These are phyloP conservation scores for Gymnopilus junonius DNA, from an alignment of 768 basidiomycete genomes.

Conservation along the genomic window DNA sequence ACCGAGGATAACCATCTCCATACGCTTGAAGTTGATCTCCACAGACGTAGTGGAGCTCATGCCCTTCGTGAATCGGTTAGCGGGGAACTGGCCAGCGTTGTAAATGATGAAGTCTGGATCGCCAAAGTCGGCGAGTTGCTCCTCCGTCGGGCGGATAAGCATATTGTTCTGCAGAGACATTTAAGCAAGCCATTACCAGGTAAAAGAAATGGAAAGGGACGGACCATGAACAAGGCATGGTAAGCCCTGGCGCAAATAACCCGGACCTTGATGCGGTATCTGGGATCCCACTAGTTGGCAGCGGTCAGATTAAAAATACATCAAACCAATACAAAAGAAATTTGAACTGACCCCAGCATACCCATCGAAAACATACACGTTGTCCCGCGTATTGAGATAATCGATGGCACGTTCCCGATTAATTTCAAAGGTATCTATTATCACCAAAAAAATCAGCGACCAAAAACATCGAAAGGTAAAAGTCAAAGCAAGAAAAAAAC, in stretches of 20 bases:
- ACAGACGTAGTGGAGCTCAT: conserved; percentile 99
- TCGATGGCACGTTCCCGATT: conserved; percentile 99
- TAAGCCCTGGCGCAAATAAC: conserved; percentile 98
- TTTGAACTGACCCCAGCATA: conserved; percentile 72
- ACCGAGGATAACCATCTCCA: conserved; percentile 99
- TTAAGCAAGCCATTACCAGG: conserved; percentile 18
- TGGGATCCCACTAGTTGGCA: conserved; percentile 84
- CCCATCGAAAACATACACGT: conserved; percentile 98
- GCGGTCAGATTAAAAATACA: conserved; percentile 6
- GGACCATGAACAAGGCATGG: conserved; percentile 97
- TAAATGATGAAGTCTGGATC: conserved; percentile 99
- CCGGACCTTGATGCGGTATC: conserved; percentile 99
- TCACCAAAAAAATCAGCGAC: not conserved
- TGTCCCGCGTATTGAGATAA: conserved; percentile 97
- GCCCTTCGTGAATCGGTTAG: conserved; percentile 99
- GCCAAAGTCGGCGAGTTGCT: conserved; percentile 93
- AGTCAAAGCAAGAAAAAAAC: conserved; percentile 32
- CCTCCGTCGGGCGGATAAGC: conserved; percentile 97
- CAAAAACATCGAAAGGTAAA: not conserved
- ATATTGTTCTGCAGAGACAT: conserved; percentile 82
- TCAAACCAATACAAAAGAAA: conserved; percentile 25
- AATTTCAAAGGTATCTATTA: conserved; percentile 95
- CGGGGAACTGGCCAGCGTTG: conserved; percentile 99
- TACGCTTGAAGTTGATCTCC: conserved; percentile 99
- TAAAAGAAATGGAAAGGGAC: conserved; percentile 36